phyloP scores from a whole-genome alignment of 2,329 filamentous ascomycete species.

The Sarocladium brachiariae region DNA sequence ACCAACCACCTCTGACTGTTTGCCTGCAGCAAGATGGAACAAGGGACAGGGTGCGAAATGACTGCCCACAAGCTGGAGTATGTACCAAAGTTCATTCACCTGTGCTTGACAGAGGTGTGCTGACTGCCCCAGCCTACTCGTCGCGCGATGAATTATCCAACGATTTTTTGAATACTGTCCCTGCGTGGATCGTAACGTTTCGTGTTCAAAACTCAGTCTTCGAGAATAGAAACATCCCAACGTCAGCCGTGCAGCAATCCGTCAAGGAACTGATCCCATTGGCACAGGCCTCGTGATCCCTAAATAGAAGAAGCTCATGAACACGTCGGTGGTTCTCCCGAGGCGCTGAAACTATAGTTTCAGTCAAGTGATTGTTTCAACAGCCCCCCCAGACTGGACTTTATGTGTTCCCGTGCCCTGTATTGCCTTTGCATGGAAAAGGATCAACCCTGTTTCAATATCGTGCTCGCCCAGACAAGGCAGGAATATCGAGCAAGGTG shows the following conservation, averaged over 20 bases:
- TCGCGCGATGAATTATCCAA: not conserved
- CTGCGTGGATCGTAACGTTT: not conserved
- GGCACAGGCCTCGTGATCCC: not conserved
- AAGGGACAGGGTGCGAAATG: not conserved
- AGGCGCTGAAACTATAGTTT: constrained; percentile 5
- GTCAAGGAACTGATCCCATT: not conserved
- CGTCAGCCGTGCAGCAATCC: not conserved
- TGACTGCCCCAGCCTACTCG: not conserved
- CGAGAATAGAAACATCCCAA: constrained; percentile 3
- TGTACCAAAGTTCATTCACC: not conserved
- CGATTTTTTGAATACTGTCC: not conserved
- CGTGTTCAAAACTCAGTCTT: not conserved
- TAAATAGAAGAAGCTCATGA: not conserved
- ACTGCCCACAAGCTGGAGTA: not conserved
- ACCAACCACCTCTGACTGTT: not conserved
- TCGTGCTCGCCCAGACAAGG: not conserved
- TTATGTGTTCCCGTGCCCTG: not conserved
- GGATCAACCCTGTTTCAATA: not conserved
- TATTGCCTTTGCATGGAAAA: not conserved
- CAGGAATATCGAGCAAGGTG: not conserved
- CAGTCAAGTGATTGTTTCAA: constrained; percentile 6
- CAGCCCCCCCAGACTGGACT: not conserved
- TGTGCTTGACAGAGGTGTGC: not conserved
- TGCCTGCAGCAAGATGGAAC: not conserved
- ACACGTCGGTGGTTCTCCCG: not conserved